Percentiles rank a stretch among this genome's conserved stretches.
phyloP scores from a whole-genome alignment of 2,329 filamentous ascomycete genomes.

The Hymenoscyphus fraxineus region DNA sequence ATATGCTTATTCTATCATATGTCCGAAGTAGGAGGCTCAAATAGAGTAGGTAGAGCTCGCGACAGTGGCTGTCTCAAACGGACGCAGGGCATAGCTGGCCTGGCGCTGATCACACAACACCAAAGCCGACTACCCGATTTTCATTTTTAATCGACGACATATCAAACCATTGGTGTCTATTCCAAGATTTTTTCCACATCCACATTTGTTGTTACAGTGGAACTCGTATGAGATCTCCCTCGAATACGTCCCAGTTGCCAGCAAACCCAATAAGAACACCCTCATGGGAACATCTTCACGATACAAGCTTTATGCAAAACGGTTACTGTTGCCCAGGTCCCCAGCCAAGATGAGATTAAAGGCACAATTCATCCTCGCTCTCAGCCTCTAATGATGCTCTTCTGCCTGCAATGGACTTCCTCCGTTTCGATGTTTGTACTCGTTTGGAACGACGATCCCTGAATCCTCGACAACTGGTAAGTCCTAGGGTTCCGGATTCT shows the following conservation, averaged over 20 bases:
- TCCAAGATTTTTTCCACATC: background rate
- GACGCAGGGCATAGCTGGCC: background rate
- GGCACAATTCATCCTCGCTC: slow-evolving; percentile 34
- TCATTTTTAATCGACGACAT: background rate
- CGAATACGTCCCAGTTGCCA: background rate
- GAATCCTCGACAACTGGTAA: slow-evolving; percentile 15
- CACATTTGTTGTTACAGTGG: background rate
- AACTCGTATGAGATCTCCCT: background rate
- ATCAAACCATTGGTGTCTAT: background rate
- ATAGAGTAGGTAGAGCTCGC: background rate
- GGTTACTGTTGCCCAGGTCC: background rate
- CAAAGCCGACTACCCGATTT: background rate
- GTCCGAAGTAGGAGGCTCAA: background rate
- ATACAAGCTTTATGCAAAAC: background rate
- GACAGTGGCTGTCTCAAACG: background rate
- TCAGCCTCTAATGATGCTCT: slow-evolving; percentile 17
- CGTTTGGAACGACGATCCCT: slow-evolving; percentile 11
- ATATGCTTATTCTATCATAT: background rate
- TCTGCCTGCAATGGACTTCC: slow-evolving; percentile 3
- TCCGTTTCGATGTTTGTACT: slow-evolving; percentile 4
- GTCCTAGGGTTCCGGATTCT: slow-evolving; percentile 16
- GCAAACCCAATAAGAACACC: background rate
- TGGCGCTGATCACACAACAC: background rate
- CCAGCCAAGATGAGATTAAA: slow-evolving; percentile 18
- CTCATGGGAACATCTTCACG: background rate